A percentile compares a stretch with the other conserved stretches of the same genome.
Evolutionary conservation across 2,329 filamentous ascomycete genomes (phyloP).

Genomic region (Paramyrothecium sp.): DNA sequence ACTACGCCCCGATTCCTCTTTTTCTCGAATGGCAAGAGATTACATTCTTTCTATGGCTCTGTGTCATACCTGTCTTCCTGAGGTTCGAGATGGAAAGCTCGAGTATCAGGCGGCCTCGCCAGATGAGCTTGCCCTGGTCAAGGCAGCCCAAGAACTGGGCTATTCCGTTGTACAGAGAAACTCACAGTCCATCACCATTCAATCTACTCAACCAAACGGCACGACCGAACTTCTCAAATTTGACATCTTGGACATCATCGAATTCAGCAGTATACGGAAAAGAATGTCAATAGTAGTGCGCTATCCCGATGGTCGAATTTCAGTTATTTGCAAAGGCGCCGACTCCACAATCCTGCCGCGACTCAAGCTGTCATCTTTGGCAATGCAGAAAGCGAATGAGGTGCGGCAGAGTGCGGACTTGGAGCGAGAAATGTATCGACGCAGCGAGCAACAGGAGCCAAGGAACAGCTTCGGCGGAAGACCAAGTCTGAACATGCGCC

Average conservation of each 20-base stretch:
- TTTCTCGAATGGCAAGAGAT: conserved; percentile 75
- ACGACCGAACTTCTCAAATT: conserved; percentile 59
- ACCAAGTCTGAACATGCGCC: conserved; percentile 49
- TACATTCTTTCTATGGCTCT: conserved; percentile 83
- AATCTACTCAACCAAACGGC: conserved; percentile 35
- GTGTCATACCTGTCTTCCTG: conserved; percentile 88
- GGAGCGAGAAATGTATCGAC: conserved; percentile 54
- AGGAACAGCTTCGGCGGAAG: conserved; percentile 55
- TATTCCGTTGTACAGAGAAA: conserved; percentile 75
- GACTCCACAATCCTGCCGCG: conserved; percentile 81
- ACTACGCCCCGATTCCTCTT: conserved; percentile 70
- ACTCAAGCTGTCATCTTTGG: conserved; percentile 69
- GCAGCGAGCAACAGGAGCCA: conserved; percentile 53
- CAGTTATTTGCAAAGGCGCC: conserved; percentile 85
- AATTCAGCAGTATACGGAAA: conserved; percentile 87
- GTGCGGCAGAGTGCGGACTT: conserved; percentile 61
- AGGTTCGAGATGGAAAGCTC: conserved; percentile 67
- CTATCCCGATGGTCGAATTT: conserved; percentile 80
- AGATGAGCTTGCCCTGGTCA: conserved; percentile 83
- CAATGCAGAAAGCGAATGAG: conserved; percentile 70
- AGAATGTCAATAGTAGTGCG: conserved; percentile 87
- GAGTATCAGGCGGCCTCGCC: conserved; percentile 87
- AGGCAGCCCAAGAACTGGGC: conserved; percentile 81
- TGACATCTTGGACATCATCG: conserved; percentile 81
- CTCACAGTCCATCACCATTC: conserved; percentile 62